Evolutionary conservation across 164 flowering plant genomes (phyloP).

Genomic region (Magnolia officinalis): DNA sequence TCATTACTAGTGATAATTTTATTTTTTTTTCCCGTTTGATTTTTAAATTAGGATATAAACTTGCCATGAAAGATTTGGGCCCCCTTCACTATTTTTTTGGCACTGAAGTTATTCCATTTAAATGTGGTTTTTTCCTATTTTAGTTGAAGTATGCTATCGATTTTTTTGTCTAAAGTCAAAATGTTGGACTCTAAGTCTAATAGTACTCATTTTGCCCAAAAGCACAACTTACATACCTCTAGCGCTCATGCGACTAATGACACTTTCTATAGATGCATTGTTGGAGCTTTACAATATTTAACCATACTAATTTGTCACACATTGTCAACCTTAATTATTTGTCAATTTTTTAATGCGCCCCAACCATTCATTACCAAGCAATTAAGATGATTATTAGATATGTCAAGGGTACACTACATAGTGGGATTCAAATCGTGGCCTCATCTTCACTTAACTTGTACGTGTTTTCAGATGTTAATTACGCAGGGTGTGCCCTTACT

Average conservation of each 20-base stretch:
- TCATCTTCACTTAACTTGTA: neutral
- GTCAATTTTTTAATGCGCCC: neutral
- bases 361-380: neutral
- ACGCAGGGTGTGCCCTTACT: neutral
- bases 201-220: neutral
- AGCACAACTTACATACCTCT: neutral
- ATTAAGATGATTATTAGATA: neutral
- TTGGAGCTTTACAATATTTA: no score
- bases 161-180: neutral
- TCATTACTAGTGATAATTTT: no score
- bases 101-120: neutral
- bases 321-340: no score
- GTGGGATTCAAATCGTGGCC: neutral
- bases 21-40: neutral
- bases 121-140: neutral
- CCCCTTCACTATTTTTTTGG: neutral
- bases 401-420: neutral
- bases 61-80: neutral
- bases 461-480: neutral
- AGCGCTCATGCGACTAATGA: neutral
- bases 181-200: neutral
- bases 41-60: neutral
- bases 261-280: neutral
- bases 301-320: no score
- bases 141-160: neutral